These are phyloP conservation scores for Cadophora sp. DNA, from an alignment of 2,329 filamentous ascomycete species.

Conservation along the genomic window DNA sequence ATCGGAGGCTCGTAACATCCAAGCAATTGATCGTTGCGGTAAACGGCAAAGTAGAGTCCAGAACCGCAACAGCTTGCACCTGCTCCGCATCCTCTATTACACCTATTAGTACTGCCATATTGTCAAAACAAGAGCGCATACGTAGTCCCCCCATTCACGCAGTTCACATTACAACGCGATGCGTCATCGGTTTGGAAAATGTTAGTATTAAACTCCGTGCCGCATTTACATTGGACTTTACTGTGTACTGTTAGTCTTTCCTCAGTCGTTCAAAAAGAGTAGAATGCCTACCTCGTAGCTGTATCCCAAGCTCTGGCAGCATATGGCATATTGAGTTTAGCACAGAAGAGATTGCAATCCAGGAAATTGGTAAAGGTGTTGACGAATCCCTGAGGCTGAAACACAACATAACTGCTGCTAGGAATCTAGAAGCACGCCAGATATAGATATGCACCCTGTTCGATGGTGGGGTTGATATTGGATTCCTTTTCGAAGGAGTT, in stretches of 20 bases:
- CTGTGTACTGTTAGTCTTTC: constrained; percentile 2
- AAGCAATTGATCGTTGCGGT: constrained; percentile 9
- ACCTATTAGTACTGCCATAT: neutral
- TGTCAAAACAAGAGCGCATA: neutral
- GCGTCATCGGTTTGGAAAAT: neutral
- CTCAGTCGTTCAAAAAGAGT: neutral
- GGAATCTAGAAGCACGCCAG: constrained; percentile 8
- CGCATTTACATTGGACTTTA: constrained; percentile 5
- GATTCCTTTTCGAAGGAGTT: constrained; percentile 1
- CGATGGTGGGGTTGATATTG: neutral
- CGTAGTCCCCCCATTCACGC: neutral
- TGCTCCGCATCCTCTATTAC: neutral
- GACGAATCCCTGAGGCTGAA: constrained; percentile 13
- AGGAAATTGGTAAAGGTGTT: neutral
- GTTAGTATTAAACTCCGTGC: constrained; percentile 1
- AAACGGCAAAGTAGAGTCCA: constrained; percentile 6
- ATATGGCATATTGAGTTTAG: constrained; percentile 14
- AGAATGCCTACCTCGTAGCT: neutral
- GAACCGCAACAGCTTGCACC: constrained; percentile 1
- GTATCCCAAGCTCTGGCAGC: neutral
- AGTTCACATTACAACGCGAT: neutral
- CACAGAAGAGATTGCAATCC: constrained; percentile 8
- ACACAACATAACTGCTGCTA: neutral
- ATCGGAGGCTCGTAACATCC: constrained; percentile 20
- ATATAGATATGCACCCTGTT: neutral